Evolutionary conservation across 345 rosid genomes (phyloP).

Genomic region (Camelina laxa): DNA sequence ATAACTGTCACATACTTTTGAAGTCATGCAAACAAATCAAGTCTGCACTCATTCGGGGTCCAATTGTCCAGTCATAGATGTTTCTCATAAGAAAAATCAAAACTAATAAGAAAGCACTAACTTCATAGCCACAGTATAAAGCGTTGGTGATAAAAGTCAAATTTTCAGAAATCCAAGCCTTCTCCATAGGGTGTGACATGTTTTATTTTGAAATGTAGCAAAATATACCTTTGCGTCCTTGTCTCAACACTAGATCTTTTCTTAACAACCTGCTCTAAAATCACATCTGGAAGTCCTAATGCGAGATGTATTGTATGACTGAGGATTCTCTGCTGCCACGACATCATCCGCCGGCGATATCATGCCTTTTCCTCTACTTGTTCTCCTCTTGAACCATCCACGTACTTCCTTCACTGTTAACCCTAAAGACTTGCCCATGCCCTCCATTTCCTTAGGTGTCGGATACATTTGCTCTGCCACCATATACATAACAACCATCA

Average conservation of each 20-base stretch:
- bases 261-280: slow-evolving; percentile 30
- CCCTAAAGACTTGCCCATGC: slow-evolving; percentile 56
- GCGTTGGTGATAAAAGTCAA: not conserved
- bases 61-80: not conserved
- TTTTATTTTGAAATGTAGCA: not conserved
- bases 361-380: slow-evolving; percentile 47
- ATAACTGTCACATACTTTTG: not conserved
- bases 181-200: slow-evolving; percentile 2
- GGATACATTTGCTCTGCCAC: slow-evolving; percentile 72
- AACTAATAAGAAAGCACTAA: slow-evolving; percentile 1
- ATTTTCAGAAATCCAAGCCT: slow-evolving; percentile 7
- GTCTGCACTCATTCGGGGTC: not conserved
- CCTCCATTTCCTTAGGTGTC: slow-evolving; percentile 54
- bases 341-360: slow-evolving; percentile 36
- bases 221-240: slow-evolving; percentile 31
- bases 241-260: slow-evolving; percentile 38
- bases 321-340: slow-evolving; percentile 27
- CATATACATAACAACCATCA: slow-evolving; percentile 8
- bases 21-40: slow-evolving; percentile 8
- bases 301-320: slow-evolving; percentile 3
- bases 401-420: slow-evolving; percentile 76
- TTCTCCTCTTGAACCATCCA: slow-evolving; percentile 84
- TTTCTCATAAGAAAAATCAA: not conserved
- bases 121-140: slow-evolving; percentile 7
- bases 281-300: slow-evolving; percentile 37